phyloP scores from a whole-genome alignment of 306 rosid species.

The Boehmeria nivea region DNA sequence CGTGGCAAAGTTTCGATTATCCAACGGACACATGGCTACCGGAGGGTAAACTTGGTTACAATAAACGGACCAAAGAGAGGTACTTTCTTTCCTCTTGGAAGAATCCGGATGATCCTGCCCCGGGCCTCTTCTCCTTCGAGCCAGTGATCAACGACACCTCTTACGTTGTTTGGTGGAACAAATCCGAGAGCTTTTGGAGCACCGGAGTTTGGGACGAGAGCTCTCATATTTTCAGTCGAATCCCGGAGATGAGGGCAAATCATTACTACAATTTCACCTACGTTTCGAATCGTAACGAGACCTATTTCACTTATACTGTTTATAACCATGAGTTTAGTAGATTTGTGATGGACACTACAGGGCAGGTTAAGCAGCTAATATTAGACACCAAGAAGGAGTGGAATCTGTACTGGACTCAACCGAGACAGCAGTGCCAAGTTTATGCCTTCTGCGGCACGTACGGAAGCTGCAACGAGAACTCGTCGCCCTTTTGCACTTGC shows the following conservation, averaged over 20 bases:
- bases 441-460: constrained; percentile 44
- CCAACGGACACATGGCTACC: constrained; percentile 54
- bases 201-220: constrained; percentile 49
- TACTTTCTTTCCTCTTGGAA: constrained; percentile 48
- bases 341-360: constrained; percentile 28
- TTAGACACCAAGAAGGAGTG: constrained; percentile 12
- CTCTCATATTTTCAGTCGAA: constrained; percentile 18
- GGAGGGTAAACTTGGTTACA: constrained; percentile 27
- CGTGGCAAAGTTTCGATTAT: constrained; percentile 60
- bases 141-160: constrained; percentile 23
- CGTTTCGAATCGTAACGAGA: constrained; percentile 38
- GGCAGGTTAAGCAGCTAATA: constrained; percentile 1
- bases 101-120: constrained; percentile 37
- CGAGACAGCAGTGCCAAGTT: constrained; percentile 42
- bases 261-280: constrained; percentile 31
- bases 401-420: constrained; percentile 46
- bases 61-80: constrained; percentile 29
- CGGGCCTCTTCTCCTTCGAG: constrained; percentile 44
- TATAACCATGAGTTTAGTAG: constrained; percentile 18
- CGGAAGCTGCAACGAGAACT: constrained; percentile 38
- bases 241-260: constrained; percentile 44
- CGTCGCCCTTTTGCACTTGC: constrained; percentile 40
- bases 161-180: constrained; percentile 36
- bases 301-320: constrained; percentile 36
- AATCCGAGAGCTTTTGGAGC: constrained; percentile 31